Base-by-base conservation (phyloP, 2,329 filamentous ascomycete species). In the Botrytis tulipae region DNA sequence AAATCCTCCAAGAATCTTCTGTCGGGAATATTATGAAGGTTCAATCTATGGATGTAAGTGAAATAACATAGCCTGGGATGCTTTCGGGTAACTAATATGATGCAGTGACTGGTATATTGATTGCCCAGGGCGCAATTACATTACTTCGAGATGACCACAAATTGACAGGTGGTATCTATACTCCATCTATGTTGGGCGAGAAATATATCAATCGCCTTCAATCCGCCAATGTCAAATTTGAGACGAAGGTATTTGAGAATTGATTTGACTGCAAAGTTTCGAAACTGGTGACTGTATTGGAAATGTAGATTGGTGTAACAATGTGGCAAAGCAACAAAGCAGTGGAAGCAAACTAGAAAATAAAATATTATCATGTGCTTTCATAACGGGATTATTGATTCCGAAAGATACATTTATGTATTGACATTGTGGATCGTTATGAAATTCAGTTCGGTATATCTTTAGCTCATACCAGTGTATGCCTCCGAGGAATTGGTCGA, bases 111-210 rank as follows among this genome's bases (percentile, higher is more conserved):
- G 92, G 87, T 0, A 79, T 90, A 29, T 84, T 91, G 42, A 79
- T 93, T 22, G 86, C 87, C 2, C 86, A 93, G 78, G 92, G 87
- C 20, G 92, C 91, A 6, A 83, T 87, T 57, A 89, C 89, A 0
- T 83, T 95, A 46, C 83, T 94, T 25, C 85, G 91, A 73, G 90
- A 92, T 57, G 86, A 90, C 22, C 81, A 79, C 57, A 84, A 86
- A 66, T 82, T 93, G 20, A 85, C 85, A 1, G 92, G 92, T 29
- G 92, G 92, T 4, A 83, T 93, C 37, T 88, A 92, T 75, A 95
- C 93, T 1, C 90, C 92, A 0, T 91, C 92, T 0, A 92, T 88
- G 71, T 83, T 95, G 3, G 92, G 92, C 1, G 89, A 91, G 77
- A 83, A 85, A 16, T 92, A 89, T 78, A 84, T 94, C 74, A 88